These are phyloP conservation scores for Myochromella boudieri DNA, from an alignment of 768 basidiomycete species.

Conservation along the genomic window DNA sequence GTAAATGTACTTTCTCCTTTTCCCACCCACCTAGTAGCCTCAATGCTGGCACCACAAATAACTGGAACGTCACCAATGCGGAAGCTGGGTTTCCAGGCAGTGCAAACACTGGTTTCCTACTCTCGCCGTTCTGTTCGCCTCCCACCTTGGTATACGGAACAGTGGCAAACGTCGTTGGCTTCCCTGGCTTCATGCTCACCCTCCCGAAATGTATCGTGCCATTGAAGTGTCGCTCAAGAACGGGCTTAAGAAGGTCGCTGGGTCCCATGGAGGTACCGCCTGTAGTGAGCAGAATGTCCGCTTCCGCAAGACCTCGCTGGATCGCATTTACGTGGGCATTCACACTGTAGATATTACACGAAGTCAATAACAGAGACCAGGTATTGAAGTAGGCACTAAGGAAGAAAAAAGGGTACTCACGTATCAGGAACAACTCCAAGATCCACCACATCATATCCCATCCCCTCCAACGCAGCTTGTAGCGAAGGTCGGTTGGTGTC, in stretches of 20 bases:
- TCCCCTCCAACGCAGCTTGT: constrained; percentile 61
- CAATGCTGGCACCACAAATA: constrained; percentile 83
- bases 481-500: constrained; percentile 88
- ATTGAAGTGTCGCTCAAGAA: constrained; percentile 75
- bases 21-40: constrained; percentile 72
- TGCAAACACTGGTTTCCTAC: constrained; percentile 76
- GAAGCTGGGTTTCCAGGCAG: constrained; percentile 89
- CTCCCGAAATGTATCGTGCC: constrained; percentile 87
- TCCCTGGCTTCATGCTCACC: constrained; percentile 81
- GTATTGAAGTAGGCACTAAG: too few species aligned
- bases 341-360: constrained; percentile 37
- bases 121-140: constrained; percentile 26
- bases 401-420: too few species aligned
- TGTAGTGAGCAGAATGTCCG: constrained; percentile 81
- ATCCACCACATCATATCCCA: constrained; percentile 79
- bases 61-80: constrained; percentile 81
- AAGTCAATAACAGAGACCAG: background rate
- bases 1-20: constrained; percentile 48
- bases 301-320: constrained; percentile 50
- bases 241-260: constrained; percentile 82
- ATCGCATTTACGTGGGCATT: constrained; percentile 59
- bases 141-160: too few species aligned
- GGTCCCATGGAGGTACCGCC: constrained; percentile 94
- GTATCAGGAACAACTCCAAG: constrained; percentile 78
- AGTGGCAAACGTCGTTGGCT: constrained; percentile 89